These are phyloP conservation scores for Fusarium luffae DNA, from an alignment of 2,329 filamentous ascomycete species.

Conservation along the genomic window DNA sequence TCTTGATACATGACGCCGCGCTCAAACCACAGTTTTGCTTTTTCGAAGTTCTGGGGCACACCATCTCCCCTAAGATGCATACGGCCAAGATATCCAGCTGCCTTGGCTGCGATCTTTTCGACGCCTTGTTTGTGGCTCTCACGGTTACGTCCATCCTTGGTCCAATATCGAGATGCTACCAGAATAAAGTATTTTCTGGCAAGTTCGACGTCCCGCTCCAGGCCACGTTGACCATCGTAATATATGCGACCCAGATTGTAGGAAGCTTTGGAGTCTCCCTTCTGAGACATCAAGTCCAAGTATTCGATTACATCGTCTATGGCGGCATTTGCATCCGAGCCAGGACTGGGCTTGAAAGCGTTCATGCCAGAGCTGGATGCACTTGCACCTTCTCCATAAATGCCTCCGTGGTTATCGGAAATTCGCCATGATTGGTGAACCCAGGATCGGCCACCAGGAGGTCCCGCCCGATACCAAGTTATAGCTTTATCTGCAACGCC, in stretches of 20 bases:
- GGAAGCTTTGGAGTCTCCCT: slow-evolving; percentile 88
- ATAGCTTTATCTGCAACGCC: slow-evolving; percentile 94
- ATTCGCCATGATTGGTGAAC: slow-evolving; percentile 83
- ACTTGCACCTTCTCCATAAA: slow-evolving; percentile 96
- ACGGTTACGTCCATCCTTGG: slow-evolving; percentile 76
- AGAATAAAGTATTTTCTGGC: slow-evolving; percentile 85
- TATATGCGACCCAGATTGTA: slow-evolving; percentile 87
- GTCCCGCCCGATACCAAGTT: slow-evolving; percentile 85
- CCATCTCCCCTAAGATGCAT: slow-evolving; percentile 93
- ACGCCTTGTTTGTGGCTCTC: slow-evolving; percentile 76
- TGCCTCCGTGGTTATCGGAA: slow-evolving; percentile 88
- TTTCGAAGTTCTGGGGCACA: slow-evolving; percentile 79
- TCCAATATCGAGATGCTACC: slow-evolving; percentile 86
- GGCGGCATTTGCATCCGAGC: slow-evolving; percentile 84
- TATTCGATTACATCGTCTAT: slow-evolving; percentile 96
- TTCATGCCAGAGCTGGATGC: slow-evolving; percentile 87
- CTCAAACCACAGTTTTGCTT: slow-evolving; percentile 84
- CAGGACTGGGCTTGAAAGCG: slow-evolving; percentile 76
- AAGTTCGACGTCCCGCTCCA: slow-evolving; percentile 77
- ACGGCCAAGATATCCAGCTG: slow-evolving; percentile 86
- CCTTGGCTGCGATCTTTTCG: slow-evolving; percentile 83
- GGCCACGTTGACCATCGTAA: slow-evolving; percentile 83
- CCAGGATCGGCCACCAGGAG: slow-evolving; percentile 86
- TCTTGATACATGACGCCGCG: slow-evolving; percentile 81
- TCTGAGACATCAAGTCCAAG: slow-evolving; percentile 87